A percentile compares a stretch with the other conserved stretches of the same genome.
Conservation (phyloP, 106 monocot species). For the Iris macrosiphon region DNA sequence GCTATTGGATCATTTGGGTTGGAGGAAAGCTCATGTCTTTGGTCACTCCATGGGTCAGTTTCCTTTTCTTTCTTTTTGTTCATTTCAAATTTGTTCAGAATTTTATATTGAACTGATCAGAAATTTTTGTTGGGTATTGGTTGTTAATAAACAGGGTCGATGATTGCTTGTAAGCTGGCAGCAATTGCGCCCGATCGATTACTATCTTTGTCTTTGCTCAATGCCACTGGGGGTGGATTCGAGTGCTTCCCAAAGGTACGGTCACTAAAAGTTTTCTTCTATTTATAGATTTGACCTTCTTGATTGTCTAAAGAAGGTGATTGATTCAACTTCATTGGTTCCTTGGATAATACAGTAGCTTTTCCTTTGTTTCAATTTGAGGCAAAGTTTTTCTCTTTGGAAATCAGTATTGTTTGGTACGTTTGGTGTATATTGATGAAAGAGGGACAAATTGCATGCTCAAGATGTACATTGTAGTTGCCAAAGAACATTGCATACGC, state of each 20-base stretch:
- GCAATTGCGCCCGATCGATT: slow-evolving; percentile 73
- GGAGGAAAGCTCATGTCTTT: slow-evolving; percentile 91
- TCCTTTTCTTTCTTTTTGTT: not conserved
- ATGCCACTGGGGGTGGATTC: slow-evolving; percentile 92
- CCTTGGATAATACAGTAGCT: no score
- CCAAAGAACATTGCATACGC: no score
- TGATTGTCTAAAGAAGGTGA: no score
- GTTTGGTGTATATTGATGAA: no score
- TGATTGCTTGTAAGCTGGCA: slow-evolving; percentile 96
- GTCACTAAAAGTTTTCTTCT: not conserved
- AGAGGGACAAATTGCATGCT: no score
- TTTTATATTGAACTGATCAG: slow-evolving; percentile 3
- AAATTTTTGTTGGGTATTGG: no score
- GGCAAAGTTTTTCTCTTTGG: no score
- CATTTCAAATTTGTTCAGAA: no score
- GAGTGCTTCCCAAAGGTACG: slow-evolving; percentile 93
- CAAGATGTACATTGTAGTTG: no score
- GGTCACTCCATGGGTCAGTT: slow-evolving; percentile 99
- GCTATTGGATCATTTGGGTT: slow-evolving; percentile 83
- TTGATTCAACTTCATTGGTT: no score
- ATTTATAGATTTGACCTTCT: not conserved
- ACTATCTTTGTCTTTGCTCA: slow-evolving; percentile 82
- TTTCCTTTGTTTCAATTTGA: no score
- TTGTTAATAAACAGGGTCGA: slow-evolving; percentile 44
- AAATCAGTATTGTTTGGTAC: no score